Conservation (phyloP, 495 filamentous ascomycete genomes). For the Aspergillus conjunctus region DNA sequence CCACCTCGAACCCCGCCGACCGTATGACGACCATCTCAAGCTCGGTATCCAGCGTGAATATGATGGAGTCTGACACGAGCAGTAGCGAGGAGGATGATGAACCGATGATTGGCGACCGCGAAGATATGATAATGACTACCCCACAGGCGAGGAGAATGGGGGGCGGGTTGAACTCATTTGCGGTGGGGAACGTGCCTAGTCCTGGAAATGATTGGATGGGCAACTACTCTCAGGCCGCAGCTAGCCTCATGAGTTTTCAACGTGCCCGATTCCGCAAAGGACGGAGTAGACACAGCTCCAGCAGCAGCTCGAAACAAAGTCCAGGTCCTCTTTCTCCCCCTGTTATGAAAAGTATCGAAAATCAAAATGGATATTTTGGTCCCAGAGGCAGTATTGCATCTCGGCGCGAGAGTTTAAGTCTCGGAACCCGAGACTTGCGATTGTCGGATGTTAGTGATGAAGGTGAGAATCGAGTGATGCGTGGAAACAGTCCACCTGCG, state of each 20-base stretch:
- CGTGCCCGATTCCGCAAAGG: slow-evolving; percentile 59
- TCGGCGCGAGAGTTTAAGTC: slow-evolving; percentile 79
- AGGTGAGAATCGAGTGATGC: slow-evolving; percentile 51
- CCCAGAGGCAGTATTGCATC: slow-evolving; percentile 53
- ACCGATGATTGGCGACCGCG: slow-evolving; percentile 76
- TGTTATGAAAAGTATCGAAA: slow-evolving; percentile 62
- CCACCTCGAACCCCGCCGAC: slow-evolving; percentile 56
- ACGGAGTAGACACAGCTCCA: slow-evolving; percentile 66
- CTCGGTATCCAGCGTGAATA: slow-evolving; percentile 81
- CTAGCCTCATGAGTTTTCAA: slow-evolving; percentile 76
- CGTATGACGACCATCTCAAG: slow-evolving; percentile 70
- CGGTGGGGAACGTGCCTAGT: slow-evolving; percentile 44
- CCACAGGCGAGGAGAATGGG: slow-evolving; percentile 48
- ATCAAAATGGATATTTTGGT: slow-evolving; percentile 50
- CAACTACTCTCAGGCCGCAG: slow-evolving; percentile 65
- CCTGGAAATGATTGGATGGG: slow-evolving; percentile 61
- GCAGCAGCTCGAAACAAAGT: slow-evolving; percentile 69
- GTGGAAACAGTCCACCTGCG: slow-evolving; percentile 47
- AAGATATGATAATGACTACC: slow-evolving; percentile 71
- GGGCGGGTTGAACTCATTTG: slow-evolving; percentile 50
- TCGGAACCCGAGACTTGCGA: slow-evolving; percentile 83
- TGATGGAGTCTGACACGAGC: slow-evolving; percentile 77
- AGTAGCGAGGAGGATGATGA: slow-evolving; percentile 75
- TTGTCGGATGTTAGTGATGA: slow-evolving; percentile 87
- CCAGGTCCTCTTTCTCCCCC: slow-evolving; percentile 66